A percentile compares a stretch with the other conserved stretches of the same genome.
Conservation (phyloP, 2,329 filamentous ascomycete species). For the Xylariaceae sp. region DNA sequence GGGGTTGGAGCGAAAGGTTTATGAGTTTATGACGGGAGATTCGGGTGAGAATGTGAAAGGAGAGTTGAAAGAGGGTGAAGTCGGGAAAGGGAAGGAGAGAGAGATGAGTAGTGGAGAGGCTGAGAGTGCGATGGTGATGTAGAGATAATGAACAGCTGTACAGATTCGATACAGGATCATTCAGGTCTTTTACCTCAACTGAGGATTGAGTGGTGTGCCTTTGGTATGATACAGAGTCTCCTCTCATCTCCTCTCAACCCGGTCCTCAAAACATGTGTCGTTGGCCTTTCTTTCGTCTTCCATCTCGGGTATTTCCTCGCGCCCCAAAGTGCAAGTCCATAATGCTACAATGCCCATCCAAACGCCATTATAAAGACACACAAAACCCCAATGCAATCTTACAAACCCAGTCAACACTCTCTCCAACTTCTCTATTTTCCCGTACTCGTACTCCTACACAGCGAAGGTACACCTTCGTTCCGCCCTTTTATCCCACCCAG, state of each 20-base stretch:
- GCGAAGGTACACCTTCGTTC: slow-evolving; percentile 21
- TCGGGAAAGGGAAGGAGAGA: not conserved
- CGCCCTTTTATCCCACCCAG: slow-evolving; percentile 66
- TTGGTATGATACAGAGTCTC: too few relatives aligned
- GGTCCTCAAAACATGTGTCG: not conserved
- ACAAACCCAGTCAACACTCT: too few relatives aligned
- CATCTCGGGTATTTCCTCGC: not conserved
- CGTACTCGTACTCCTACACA: slow-evolving; percentile 18
- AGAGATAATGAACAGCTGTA: too few relatives aligned
- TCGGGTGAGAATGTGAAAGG: not conserved
- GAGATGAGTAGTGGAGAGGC: not conserved
- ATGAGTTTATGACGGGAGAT: slow-evolving; percentile 8
- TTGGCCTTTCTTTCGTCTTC: not conserved
- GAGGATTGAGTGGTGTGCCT: slow-evolving; percentile 27
- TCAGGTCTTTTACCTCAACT: slow-evolving; percentile 19
- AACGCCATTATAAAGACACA: slow-evolving; percentile 15
- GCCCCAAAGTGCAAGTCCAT: not conserved
- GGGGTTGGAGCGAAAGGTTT: slow-evolving; percentile 36
- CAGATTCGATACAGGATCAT: slow-evolving; percentile 12
- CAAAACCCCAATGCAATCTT: slow-evolving; percentile 1
- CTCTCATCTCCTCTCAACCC: not conserved
- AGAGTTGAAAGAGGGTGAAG: not conserved
- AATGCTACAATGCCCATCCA: slow-evolving; percentile 8
- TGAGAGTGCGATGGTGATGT: not conserved
- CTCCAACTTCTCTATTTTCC: not conserved